A percentile compares a stretch with the other conserved stretches of the same genome.
Evolutionary conservation across 768 basidiomycete genomes (phyloP).

Genomic region (Favolaschia claudopus): DNA sequence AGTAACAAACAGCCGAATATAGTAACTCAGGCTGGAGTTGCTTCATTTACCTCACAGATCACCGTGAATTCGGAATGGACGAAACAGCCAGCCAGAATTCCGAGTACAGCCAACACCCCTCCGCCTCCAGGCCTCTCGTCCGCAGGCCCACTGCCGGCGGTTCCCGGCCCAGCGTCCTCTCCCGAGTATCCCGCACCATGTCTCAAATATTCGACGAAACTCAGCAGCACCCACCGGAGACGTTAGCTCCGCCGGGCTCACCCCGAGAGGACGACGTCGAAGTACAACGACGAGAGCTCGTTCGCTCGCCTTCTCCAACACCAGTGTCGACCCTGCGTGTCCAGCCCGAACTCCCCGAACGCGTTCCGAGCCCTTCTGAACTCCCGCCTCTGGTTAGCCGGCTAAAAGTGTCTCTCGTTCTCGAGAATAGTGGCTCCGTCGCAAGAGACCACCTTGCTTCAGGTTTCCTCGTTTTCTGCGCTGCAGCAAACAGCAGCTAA

Average conservation of each 20-base stretch:
- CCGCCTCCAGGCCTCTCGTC: slow-evolving; percentile 1
- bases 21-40: no score
- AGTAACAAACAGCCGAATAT: no score
- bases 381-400: not conserved
- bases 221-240: not conserved
- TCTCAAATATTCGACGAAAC: slow-evolving; percentile 10
- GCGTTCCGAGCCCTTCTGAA: not conserved
- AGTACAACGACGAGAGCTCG: no score
- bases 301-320: no score
- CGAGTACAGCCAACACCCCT: not conserved
- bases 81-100: not conserved
- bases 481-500: not conserved
- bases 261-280: not conserved
- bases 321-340: no score
- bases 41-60: no score
- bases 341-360: no score
- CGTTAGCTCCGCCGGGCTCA: slow-evolving; percentile 12
- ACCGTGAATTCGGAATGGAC: no score
- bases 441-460: slow-evolving; percentile 55
- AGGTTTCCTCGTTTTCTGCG: slow-evolving; percentile 54
- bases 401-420: slow-evolving; percentile 30
- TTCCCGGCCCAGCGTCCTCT: slow-evolving; percentile 2
- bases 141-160: not conserved
- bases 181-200: slow-evolving; percentile 20
- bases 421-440: slow-evolving; percentile 53